Conservation (phyloP, 176 grass and related monocot species). For the Chrysopogon serrulatus region DNA sequence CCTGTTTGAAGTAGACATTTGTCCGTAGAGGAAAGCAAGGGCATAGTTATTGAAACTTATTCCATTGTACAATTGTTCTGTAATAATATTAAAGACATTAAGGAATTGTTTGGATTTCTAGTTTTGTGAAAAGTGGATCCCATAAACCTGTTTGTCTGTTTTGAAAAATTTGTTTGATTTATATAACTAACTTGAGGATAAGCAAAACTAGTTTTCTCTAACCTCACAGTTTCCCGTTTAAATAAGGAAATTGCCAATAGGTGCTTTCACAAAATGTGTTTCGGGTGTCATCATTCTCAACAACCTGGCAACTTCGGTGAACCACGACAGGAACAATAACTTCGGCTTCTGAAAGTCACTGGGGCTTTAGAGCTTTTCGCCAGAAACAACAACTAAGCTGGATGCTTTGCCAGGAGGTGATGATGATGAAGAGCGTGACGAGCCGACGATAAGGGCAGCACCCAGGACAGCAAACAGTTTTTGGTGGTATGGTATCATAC, state of each 20-base stretch:
- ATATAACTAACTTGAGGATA: neutral
- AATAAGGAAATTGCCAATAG: neutral
- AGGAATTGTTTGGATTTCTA: neutral
- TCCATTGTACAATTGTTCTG: neutral
- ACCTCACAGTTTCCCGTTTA: neutral
- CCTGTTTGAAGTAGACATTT: neutral
- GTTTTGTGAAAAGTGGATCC: neutral
- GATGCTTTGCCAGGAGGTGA: too few species aligned
- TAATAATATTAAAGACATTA: neutral
- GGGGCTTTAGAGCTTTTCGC: too few species aligned
- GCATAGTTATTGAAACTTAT: neutral
- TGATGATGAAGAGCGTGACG: too few species aligned
- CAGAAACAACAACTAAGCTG: too few species aligned
- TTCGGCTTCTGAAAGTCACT: too few species aligned
- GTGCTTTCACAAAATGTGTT: too few species aligned
- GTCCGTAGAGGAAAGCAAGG: neutral
- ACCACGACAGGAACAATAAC: too few species aligned
- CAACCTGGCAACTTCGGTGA: too few species aligned
- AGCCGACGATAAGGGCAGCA: too few species aligned
- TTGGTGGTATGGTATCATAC: too few species aligned
- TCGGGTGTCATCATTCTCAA: too few species aligned
- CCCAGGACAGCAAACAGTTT: too few species aligned
- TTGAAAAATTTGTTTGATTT: neutral
- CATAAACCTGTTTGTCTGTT: neutral
- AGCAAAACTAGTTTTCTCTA: neutral